Percentiles rank a stretch among this genome's conserved stretches.
Conservation (phyloP, 2,329 filamentous ascomycete species). For the Seiridium unicorne region DNA sequence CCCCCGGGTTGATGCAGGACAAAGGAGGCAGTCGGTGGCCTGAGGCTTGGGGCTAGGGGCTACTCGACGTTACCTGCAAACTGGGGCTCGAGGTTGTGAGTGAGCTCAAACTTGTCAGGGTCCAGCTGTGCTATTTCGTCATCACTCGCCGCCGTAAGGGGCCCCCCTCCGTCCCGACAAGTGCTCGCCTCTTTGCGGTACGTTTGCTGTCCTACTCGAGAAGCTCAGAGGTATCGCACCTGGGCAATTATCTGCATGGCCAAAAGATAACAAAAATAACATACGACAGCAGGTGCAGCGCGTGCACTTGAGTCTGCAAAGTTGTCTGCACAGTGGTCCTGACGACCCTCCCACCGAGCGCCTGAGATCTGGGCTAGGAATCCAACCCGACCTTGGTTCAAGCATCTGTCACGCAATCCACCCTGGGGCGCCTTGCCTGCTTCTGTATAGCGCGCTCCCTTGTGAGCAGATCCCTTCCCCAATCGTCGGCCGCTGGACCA, state of each 20-base stretch:
- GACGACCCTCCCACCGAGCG: background rate
- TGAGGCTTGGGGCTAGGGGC: too few species aligned
- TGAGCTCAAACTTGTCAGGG: background rate
- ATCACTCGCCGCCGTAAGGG: constrained; percentile 8
- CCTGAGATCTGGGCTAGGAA: background rate
- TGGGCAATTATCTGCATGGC: too few species aligned
- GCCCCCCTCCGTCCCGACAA: background rate
- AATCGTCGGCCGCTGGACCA: background rate
- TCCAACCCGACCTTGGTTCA: background rate
- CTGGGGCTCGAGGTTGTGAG: background rate
- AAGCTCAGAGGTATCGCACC: too few species aligned
- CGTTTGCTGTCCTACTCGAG: background rate
- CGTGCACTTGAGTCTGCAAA: too few species aligned
- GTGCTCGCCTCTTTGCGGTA: background rate
- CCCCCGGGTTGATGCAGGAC: too few species aligned
- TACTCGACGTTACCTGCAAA: background rate
- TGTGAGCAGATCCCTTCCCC: background rate
- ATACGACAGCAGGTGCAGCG: too few species aligned
- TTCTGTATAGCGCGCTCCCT: background rate
- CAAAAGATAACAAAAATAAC: too few species aligned
- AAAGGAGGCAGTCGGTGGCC: too few species aligned
- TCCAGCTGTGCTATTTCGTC: constrained; percentile 10
- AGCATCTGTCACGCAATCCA: background rate
- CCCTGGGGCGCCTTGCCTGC: background rate
- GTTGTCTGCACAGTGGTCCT: too few species aligned